A percentile compares a stretch with the other conserved stretches of the same genome.
Conservation (phyloP, 225 moss, liverwort and hornwort genomes). For the Pseudoscleropodium purum region DNA sequence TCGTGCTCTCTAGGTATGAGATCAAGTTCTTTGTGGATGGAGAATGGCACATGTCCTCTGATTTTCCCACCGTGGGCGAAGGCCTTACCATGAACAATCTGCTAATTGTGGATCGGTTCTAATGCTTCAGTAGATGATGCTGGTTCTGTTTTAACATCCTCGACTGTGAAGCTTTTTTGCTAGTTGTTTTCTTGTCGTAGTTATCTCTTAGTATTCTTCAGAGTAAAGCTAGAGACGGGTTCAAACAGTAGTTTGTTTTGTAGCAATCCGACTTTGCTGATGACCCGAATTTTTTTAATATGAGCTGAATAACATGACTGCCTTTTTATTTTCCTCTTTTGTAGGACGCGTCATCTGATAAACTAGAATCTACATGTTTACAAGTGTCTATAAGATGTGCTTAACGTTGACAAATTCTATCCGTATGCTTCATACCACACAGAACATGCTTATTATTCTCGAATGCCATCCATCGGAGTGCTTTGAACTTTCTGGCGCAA, state of each 20-base stretch:
- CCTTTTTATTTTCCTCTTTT: neutral
- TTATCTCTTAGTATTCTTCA: neutral
- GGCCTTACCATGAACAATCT: constrained; percentile 67
- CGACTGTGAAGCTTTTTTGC: neutral
- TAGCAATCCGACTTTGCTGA: neutral
- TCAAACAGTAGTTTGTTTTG: neutral
- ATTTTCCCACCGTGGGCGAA: constrained; percentile 63
- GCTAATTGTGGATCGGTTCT: constrained; percentile 41
- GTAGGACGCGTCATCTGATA: neutral
- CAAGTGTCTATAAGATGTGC: neutral
- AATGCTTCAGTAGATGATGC: neutral
- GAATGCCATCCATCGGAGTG: neutral
- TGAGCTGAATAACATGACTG: neutral
- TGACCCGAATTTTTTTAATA: neutral
- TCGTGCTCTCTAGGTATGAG: constrained; percentile 49
- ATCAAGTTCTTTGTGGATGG: constrained; percentile 81
- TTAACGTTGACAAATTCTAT: neutral
- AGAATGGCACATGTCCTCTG: constrained; percentile 57
- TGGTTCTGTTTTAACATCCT: neutral
- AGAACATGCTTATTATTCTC: neutral
- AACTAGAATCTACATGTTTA: neutral
- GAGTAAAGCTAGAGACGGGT: neutral
- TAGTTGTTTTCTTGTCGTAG: neutral
- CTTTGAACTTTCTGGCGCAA: neutral
- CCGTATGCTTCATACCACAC: neutral